Percentiles rank a stretch among this genome's conserved stretches.
These are phyloP conservation scores for Xylariomycetidae sp. DNA, from an alignment of 2,329 filamentous ascomycete genomes.

Conservation along the genomic window DNA sequence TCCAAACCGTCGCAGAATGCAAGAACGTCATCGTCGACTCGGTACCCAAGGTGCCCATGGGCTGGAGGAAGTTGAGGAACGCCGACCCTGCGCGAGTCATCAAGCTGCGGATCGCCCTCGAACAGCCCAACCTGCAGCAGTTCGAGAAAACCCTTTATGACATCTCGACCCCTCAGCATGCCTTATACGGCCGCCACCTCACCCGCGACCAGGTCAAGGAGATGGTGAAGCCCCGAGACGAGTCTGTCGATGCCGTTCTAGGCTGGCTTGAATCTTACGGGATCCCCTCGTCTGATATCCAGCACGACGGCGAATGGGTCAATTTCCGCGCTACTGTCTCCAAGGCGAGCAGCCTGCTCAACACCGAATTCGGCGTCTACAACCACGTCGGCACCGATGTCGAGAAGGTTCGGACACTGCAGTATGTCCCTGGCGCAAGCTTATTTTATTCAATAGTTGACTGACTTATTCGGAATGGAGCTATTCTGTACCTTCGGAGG, in stretches of 20 bases:
- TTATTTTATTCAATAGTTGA: slow-evolving; percentile 1
- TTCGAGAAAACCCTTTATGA: slow-evolving; percentile 57
- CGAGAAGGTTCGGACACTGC: slow-evolving; percentile 44
- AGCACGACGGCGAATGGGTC: slow-evolving; percentile 47
- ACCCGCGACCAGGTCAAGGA: slow-evolving; percentile 50
- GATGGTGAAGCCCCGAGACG: slow-evolving; percentile 25
- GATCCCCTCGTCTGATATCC: slow-evolving; percentile 45
- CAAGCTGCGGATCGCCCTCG: slow-evolving; percentile 44
- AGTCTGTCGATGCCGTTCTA: slow-evolving; percentile 44
- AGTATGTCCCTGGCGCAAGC: slow-evolving; percentile 11
- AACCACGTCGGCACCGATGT: slow-evolving; percentile 36
- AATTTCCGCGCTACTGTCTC: slow-evolving; percentile 49
- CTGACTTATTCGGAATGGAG: slow-evolving; percentile 20
- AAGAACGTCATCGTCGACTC: slow-evolving; percentile 31
- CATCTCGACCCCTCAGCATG: slow-evolving; percentile 56
- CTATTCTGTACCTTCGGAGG: slow-evolving; percentile 56
- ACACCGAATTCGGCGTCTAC: slow-evolving; percentile 54
- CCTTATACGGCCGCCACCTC: slow-evolving; percentile 58
- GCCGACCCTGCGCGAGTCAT: slow-evolving; percentile 35
- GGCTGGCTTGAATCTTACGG: slow-evolving; percentile 51
- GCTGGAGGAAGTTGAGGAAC: slow-evolving; percentile 31
- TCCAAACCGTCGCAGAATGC: slow-evolving; percentile 13
- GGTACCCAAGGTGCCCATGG: slow-evolving; percentile 29
- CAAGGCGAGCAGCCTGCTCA: slow-evolving; percentile 51
- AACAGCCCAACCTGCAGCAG: slow-evolving; percentile 40